Base-by-base conservation (phyloP, 179 eudicot species). In the Silene coronaria region DNA sequence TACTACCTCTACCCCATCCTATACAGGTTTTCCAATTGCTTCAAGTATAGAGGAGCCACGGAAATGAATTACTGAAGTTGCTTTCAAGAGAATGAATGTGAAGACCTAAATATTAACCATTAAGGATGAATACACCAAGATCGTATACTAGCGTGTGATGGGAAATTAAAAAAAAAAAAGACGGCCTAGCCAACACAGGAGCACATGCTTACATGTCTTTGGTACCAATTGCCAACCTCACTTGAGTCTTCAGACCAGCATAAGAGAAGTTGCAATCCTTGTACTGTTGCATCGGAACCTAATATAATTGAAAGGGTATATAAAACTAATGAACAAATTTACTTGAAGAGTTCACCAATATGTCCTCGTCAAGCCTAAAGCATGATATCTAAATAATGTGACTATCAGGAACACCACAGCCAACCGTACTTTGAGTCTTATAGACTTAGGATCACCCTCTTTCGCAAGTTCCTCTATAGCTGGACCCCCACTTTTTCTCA, bases 201-300 rank as follows among this genome's bases (percentile, higher is more conserved):
- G 68, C 22, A 51, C n/a, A 71, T 64, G 76, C 91, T 67, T 90
- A 95, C 97, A 95, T 89, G 72, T 85, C 87, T 80, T 84, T 88
- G 45, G 99, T 86, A 82, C 81, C 88, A 79, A 93, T 93, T 26
- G 91, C 96, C 87, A 91, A 80, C 82, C 87, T 88, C 86, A 95
- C 99, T 95, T 95, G 99, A 78, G 97, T 95, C 86, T 95, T 95
- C 78, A 95, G 87, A 73, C 99, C 97, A 81, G 99, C 99, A 82
- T 83, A 93, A 3, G 97, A 95, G 83, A 95, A 95, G 84, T 93
- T 95, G 89, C 99, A 95, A 85, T 93, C 97, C 83, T 93, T 93
- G 78, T 95, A 91, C 76, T 95, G 99, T 79, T 84, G 89, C 99
- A 95, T 95, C n/a, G 99, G 99, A 60, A 88, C 90, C 99, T 95